Evolutionary conservation across 1,284 basidiomycete species (phyloP), one percentile per base, ranked within the genome.

Genomic region (Boletus sp.): DNA sequence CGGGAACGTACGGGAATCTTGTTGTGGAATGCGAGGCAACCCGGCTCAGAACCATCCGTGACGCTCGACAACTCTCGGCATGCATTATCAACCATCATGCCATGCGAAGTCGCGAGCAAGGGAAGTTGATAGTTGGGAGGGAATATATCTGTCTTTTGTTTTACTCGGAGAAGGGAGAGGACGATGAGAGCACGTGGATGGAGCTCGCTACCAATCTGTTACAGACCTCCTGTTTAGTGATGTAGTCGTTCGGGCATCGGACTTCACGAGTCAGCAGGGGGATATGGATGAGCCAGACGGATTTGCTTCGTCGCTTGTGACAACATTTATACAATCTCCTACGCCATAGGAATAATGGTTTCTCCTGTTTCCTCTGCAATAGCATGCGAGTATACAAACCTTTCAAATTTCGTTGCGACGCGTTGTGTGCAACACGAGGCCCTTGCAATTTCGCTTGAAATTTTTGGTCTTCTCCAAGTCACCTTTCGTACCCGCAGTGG

Each of bases 131-230:
- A 1, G 47, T 31, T 13, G 58, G 58, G 43, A 20, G 16, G 20
- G 58, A 55, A 1, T 60, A 60, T 22, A 31, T 60, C 15, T 60
- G 58, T n/a, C 37, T 60, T 41, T 33, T 55, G 8, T 50, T 60
- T 16, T 55, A 51, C 24, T 45, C 24, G 9, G 47, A 55, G 3
- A 24, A n/a, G 0, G 42, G 6, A 29, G 57, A 27, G n/a, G 22
- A 20, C 3, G 42, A 39, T 16, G 45, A 36, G 22, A 9, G 18
- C 5, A 39, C 27, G 7, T 59, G 58, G 58, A 54, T 45, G 41
- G 60, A 60, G 31, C 42, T 59, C 16, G 8, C 20, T 13, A 60
- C 58, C 36, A 59, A 59, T 41, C 20, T 46, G 16, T 31, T 59
- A 4, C 50, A 20, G 18, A 36, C 60, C n/a, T 41, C 57, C 7